phyloP scores from a whole-genome alignment of 345 rosid genomes.

The Toxicodendron radicans region DNA sequence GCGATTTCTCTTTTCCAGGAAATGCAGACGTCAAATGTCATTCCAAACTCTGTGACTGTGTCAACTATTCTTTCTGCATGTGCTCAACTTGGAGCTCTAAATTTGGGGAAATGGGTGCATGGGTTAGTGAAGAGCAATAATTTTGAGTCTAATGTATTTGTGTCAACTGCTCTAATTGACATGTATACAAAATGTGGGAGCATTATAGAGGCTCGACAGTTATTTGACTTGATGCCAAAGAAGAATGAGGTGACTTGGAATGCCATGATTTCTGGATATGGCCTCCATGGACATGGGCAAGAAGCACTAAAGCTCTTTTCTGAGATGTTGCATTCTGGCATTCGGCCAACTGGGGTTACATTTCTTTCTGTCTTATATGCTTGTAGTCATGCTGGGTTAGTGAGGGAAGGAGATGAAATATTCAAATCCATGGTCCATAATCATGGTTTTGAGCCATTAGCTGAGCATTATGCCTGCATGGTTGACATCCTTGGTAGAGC shows the following conservation, averaged over 20 bases:
- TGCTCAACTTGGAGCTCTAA: constrained; percentile 72
- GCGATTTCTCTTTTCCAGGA: constrained; percentile 67
- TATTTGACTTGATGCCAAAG: constrained; percentile 56
- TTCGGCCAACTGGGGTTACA: constrained; percentile 58
- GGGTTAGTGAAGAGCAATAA: constrained; percentile 45
- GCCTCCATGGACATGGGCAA: constrained; percentile 78
- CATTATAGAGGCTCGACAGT: constrained; percentile 55
- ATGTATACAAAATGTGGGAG: constrained; percentile 89
- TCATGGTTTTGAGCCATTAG: constrained; percentile 54
- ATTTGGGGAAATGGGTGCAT: constrained; percentile 75
- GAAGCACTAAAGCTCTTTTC: constrained; percentile 59
- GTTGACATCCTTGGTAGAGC: constrained; percentile 83
- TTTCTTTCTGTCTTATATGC: constrained; percentile 75
- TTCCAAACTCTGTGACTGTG: constrained; percentile 65
- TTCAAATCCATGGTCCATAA: constrained; percentile 61
- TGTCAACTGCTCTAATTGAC: constrained; percentile 72
- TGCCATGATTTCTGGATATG: constrained; percentile 77
- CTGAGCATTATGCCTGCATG: constrained; percentile 79
- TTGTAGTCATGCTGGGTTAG: constrained; percentile 84
- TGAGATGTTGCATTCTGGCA: constrained; percentile 51
- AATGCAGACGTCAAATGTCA: constrained; percentile 52
- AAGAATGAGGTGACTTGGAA: constrained; percentile 88
- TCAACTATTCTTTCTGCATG: constrained; percentile 78
- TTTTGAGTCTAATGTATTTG: constrained; percentile 59
- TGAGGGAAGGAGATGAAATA: constrained; percentile 61